Conservation (phyloP, 306 rosid species). For the Lagenaria siceraria region DNA sequence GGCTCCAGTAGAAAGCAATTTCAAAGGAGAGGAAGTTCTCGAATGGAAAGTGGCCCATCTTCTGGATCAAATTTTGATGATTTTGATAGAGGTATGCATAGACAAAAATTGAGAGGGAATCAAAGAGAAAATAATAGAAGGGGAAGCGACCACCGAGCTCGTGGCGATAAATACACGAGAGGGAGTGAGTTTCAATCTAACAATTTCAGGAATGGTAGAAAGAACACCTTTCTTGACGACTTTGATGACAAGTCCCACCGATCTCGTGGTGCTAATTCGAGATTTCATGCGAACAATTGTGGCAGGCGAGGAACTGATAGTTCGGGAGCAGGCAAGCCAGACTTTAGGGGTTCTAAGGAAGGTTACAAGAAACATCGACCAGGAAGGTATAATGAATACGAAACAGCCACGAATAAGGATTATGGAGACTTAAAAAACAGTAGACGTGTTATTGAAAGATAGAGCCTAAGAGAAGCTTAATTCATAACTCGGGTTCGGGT, state of each 20-base stretch:
- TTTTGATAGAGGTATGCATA: constrained; percentile 7
- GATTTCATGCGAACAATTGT: constrained; percentile 24
- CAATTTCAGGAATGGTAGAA: constrained; percentile 26
- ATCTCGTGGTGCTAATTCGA: constrained; percentile 20
- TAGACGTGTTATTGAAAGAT: constrained; percentile 73
- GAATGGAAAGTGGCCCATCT: constrained; percentile 9
- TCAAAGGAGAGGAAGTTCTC: constrained; percentile 14
- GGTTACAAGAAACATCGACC: constrained; percentile 23
- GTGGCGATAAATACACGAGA: constrained; percentile 14
- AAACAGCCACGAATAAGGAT: constrained; percentile 24
- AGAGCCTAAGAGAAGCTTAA: neutral
- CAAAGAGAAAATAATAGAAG: constrained; percentile 5
- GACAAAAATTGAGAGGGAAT: constrained; percentile 11
- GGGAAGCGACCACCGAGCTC: constrained; percentile 7
- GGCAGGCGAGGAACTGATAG: constrained; percentile 24
- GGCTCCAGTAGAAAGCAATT: constrained; percentile 29
- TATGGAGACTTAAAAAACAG: constrained; percentile 49
- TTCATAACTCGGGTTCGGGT: neutral
- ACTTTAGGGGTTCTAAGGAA: constrained; percentile 13
- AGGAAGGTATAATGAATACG: constrained; percentile 18
- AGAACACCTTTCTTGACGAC: constrained; percentile 21
- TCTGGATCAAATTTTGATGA: constrained; percentile 27
- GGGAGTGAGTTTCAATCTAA: constrained; percentile 24
- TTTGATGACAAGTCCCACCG: constrained; percentile 18
- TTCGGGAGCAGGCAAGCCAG: constrained; percentile 14